A percentile compares a stretch with the other conserved stretches of the same genome.
Evolutionary conservation across 352 stramenopile species (phyloP).

Genomic region (Pythium aphanidermatum): DNA sequence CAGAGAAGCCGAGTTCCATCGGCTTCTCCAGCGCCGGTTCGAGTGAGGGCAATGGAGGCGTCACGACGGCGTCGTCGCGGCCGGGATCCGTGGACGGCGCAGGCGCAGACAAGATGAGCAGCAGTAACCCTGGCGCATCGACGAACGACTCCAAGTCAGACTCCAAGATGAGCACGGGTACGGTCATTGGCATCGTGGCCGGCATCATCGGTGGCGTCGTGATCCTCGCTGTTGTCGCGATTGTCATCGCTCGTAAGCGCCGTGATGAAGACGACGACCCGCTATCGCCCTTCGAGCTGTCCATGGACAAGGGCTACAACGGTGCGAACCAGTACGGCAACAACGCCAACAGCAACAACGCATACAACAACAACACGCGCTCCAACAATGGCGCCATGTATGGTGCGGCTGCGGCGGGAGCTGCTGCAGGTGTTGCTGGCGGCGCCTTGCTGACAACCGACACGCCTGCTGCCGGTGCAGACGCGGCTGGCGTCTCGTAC

Average conservation of each 20-base stretch:
- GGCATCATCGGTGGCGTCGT: constrained; percentile 57
- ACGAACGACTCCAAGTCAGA: constrained; percentile 10
- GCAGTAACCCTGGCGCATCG: background rate
- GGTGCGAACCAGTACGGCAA: constrained; percentile 39
- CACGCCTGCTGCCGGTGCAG: constrained; percentile 30
- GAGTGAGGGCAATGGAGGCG: background rate
- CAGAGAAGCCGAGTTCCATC: too few species aligned
- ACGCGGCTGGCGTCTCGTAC: constrained; percentile 54
- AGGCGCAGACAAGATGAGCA: constrained; percentile 1
- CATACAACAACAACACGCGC: background rate
- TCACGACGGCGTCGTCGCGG: constrained; percentile 8
- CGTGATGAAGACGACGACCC: constrained; percentile 65
- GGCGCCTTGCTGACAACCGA: constrained; percentile 24
- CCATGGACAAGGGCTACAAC: constrained; percentile 78
- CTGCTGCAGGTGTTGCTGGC: constrained; percentile 16
- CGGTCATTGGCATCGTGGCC: constrained; percentile 60
- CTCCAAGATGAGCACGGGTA: constrained; percentile 62
- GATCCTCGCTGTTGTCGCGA: constrained; percentile 49
- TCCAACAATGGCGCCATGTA: constrained; percentile 9
- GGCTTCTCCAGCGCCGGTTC: constrained; percentile 12
- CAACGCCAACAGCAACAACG: constrained; percentile 18
- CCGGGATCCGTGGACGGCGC: background rate
- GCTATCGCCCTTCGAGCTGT: constrained; percentile 77
- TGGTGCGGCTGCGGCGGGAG: constrained; percentile 14
- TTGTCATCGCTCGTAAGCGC: constrained; percentile 45